These are phyloP conservation scores for Citrus glauca DNA, from an alignment of 345 rosid genomes.

Conservation along the genomic window DNA sequence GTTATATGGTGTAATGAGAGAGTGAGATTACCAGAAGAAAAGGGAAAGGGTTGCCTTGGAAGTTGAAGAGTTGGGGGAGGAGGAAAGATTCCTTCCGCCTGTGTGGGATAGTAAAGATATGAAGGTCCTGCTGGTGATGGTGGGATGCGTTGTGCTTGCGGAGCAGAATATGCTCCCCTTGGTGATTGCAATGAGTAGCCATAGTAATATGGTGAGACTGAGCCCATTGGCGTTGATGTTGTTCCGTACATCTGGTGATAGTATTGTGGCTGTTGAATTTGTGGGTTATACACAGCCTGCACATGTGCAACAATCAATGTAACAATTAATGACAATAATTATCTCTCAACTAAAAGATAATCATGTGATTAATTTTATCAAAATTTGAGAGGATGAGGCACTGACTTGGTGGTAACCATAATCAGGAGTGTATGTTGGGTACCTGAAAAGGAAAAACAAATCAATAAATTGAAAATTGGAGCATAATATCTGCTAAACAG, in stretches of 20 bases:
- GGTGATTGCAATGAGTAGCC: conserved; percentile 66
- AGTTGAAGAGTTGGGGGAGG: conserved; percentile 35
- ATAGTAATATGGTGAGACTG: conserved; percentile 52
- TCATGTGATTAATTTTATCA: not conserved
- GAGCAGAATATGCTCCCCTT: conserved; percentile 40
- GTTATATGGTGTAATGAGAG: not conserved
- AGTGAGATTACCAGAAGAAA: conserved; percentile 43
- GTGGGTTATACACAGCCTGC: conserved; percentile 69
- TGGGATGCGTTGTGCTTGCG: conserved; percentile 6
- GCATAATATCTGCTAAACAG: not conserved
- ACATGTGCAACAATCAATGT: not conserved
- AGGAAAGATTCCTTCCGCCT: conserved; percentile 40
- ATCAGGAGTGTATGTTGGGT: conserved; percentile 58
- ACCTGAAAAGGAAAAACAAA: conserved; percentile 46
- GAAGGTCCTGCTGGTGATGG: conserved; percentile 38
- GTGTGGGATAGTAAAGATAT: conserved; percentile 52
- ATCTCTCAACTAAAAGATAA: not conserved
- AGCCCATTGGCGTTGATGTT: conserved; percentile 33
- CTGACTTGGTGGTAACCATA: conserved; percentile 80
- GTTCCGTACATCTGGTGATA: conserved; percentile 65
- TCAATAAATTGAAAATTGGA: not conserved
- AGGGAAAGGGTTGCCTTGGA: conserved; percentile 35
- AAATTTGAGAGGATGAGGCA: conserved; percentile 5
- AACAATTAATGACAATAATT: not conserved
- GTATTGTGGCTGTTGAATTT: conserved; percentile 59